Conservation (phyloP, 805 yeast species). For the Schizosaccharomyces cryophilus region DNA sequence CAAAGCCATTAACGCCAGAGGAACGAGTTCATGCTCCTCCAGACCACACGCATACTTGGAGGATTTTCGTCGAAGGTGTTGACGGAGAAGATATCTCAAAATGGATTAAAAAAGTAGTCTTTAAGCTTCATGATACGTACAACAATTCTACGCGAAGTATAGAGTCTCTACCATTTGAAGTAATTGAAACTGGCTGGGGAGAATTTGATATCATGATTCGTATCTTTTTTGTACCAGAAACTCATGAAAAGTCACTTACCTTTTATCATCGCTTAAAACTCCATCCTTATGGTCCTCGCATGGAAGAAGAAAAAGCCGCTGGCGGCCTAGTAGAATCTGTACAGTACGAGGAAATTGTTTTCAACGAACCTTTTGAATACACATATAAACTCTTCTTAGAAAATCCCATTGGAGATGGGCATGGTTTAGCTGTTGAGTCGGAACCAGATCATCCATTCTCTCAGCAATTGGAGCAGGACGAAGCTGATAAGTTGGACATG, state of each 20-base stretch:
- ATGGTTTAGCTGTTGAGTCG: conserved; percentile 17
- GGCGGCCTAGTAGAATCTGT: conserved; percentile 27
- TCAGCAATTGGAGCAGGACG: conserved; percentile 2
- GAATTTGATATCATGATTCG: conserved; percentile 84
- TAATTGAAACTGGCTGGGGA: conserved; percentile 98
- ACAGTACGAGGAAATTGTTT: conserved; percentile 72
- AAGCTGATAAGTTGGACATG: not conserved
- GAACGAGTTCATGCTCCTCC: conserved; percentile 39
- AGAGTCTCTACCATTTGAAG: conserved; percentile 79
- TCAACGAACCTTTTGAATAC: conserved; percentile 83
- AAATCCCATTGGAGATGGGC: conserved; percentile 28
- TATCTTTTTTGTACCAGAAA: conserved; percentile 63
- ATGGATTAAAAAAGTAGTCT: conserved; percentile 69
- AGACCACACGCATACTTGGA: conserved; percentile 92
- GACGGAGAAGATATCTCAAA: conserved; percentile 56
- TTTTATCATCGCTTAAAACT: conserved; percentile 73
- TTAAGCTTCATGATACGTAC: conserved; percentile 87
- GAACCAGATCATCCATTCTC: conserved; percentile 12
- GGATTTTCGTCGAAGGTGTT: conserved; percentile 70
- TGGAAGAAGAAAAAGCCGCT: conserved; percentile 14
- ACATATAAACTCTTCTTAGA: conserved; percentile 56
- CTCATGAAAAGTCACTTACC: conserved; percentile 66
- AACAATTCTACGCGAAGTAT: conserved; percentile 61
- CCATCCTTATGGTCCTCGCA: conserved; percentile 46
- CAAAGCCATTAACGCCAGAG: conserved; percentile 33